A percentile compares a stretch with the other conserved stretches of the same genome.
Conservation (phyloP, 2,329 filamentous ascomycete genomes). For the Scedosporium dehoogii region DNA sequence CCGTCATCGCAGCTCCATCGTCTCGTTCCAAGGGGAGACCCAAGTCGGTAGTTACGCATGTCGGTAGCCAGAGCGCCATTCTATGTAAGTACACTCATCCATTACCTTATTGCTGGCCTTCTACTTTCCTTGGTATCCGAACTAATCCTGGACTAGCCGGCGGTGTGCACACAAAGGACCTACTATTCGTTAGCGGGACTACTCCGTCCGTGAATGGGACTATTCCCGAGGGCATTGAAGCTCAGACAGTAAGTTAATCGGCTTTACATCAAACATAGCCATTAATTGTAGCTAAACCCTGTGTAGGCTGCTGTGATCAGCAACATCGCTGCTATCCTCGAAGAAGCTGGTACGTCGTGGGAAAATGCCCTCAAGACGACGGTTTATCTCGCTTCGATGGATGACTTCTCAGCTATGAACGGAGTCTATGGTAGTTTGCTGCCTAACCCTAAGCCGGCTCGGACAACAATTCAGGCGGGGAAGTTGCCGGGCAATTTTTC, state of each 20-base stretch:
- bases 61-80: conserved; percentile 10
- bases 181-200: conserved; percentile 12
- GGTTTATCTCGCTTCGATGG: conserved; percentile 13
- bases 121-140: not conserved
- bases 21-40: not conserved
- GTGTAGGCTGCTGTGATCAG: conserved; percentile 8
- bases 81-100: conserved; percentile 9
- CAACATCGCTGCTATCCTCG: conserved; percentile 12
- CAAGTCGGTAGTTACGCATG: conserved; percentile 8
- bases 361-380: conserved; percentile 13
- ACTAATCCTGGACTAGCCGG: conserved; percentile 7
- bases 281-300: not conserved
- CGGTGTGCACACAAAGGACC: conserved; percentile 10
- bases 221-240: conserved; percentile 12
- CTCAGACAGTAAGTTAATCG: conserved; percentile 10
- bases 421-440: conserved; percentile 12
- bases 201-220: conserved; percentile 12
- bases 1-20: conserved; percentile 6
- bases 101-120: not conserved
- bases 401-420: conserved; percentile 14
- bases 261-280: conserved; percentile 3
- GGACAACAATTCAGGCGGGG: conserved; percentile 12
- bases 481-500: conserved; percentile 11
- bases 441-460: conserved; percentile 10
- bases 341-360: conserved; percentile 14